Conservation (phyloP, 169 alveolate genomes). For the Cyclospora cayetanensis region DNA sequence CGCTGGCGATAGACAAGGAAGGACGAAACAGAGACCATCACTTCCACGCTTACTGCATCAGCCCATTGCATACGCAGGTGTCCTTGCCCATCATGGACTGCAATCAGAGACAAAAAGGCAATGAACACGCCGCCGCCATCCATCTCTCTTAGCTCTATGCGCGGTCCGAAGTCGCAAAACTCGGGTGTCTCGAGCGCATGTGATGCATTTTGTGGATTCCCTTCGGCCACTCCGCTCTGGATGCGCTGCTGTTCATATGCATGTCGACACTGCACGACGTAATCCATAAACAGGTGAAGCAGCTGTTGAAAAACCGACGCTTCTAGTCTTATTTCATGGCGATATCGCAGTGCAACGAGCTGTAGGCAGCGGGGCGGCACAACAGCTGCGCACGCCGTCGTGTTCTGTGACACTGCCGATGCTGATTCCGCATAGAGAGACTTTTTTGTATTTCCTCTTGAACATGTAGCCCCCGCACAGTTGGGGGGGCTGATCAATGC, state of each 20-base stretch:
- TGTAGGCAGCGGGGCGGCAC: slow-evolving; percentile 33
- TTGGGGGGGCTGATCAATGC: neutral
- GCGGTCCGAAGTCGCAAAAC: slow-evolving; percentile 55
- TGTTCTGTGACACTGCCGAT: neutral
- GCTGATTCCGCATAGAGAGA: neutral
- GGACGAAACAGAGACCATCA: neutral
- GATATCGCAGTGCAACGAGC: slow-evolving; percentile 39
- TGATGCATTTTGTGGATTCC: neutral
- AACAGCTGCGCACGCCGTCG: neutral
- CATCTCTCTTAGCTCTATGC: neutral
- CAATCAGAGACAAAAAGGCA: slow-evolving; percentile 44
- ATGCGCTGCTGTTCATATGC: slow-evolving; percentile 48
- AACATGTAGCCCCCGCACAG: neutral
- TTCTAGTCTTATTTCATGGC: neutral
- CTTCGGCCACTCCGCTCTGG: neutral
- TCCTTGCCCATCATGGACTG: slow-evolving; percentile 52
- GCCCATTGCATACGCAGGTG: slow-evolving; percentile 64
- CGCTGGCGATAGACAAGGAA: neutral
- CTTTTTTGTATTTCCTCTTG: neutral
- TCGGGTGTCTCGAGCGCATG: slow-evolving; percentile 27
- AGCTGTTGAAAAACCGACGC: slow-evolving; percentile 33
- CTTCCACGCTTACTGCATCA: slow-evolving; percentile 32
- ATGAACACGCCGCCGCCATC: slow-evolving; percentile 47
- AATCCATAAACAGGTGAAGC: slow-evolving; percentile 46
- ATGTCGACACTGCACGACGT: slow-evolving; percentile 46